Evolutionary conservation across 169 alveolate genomes (phyloP).

Genomic region (Perkinsus marinus): DNA sequence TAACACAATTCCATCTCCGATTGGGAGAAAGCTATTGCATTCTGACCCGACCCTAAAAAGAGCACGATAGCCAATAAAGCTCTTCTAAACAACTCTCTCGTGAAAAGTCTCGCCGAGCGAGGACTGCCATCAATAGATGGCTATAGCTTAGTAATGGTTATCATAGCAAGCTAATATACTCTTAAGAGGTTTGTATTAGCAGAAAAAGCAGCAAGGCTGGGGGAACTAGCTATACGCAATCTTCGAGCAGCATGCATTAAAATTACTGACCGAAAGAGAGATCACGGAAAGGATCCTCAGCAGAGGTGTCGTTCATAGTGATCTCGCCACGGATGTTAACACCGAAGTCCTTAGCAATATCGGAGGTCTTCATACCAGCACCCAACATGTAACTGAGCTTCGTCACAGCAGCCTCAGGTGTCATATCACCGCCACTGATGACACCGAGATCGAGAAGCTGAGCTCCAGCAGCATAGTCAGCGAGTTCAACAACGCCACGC

Average conservation of each 20-base stretch:
- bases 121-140: background rate
- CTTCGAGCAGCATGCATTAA: background rate
- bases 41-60: too few relatives aligned
- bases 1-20: too few relatives aligned
- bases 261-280: background rate
- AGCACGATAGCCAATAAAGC: background rate
- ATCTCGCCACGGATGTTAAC: background rate
- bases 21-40: too few relatives aligned
- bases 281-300: background rate
- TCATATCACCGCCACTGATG: background rate
- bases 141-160: background rate
- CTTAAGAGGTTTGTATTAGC: too few relatives aligned
- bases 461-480: background rate
- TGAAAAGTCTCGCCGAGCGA: background rate
- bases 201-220: background rate
- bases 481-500: background rate
- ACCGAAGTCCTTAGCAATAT: background rate
- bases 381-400: background rate
- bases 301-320: background rate
- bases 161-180: background rate
- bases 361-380: background rate
- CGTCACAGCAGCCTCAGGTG: constrained; percentile 2
- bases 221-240: background rate
- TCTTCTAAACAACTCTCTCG: background rate
- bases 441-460: background rate